phyloP scores from a whole-genome alignment of 371 early-diverging fungal species.

The Nosema muscidifuracis region DNA sequence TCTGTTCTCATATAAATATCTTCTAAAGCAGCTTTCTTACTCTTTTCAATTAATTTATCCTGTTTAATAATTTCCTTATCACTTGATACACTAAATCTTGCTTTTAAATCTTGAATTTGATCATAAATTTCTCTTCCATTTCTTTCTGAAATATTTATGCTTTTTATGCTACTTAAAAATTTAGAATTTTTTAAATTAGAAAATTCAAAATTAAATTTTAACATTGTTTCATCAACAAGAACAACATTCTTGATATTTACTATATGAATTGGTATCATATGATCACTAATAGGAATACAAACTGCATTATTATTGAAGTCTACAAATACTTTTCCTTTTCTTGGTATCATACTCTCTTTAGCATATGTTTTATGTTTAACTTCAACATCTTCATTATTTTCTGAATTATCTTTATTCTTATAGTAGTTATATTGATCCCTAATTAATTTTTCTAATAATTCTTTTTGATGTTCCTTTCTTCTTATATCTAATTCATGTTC shows the following conservation, averaged over 20 bases:
- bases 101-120: slow-evolving; percentile 59
- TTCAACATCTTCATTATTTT: slow-evolving; percentile 29
- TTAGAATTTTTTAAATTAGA: slow-evolving; percentile 72
- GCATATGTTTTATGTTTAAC: slow-evolving; percentile 45
- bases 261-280: slow-evolving; percentile 95
- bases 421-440: slow-evolving; percentile 57
- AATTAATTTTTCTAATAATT: slow-evolving; percentile 61
- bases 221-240: slow-evolving; percentile 79
- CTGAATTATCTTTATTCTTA: slow-evolving; percentile 36
- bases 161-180: not conserved
- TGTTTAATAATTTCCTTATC: slow-evolving; percentile 49
- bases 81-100: slow-evolving; percentile 31
- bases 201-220: slow-evolving; percentile 88
- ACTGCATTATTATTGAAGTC: slow-evolving; percentile 78
- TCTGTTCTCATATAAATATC: slow-evolving; percentile 83
- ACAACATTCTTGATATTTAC: slow-evolving; percentile 84
- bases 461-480: slow-evolving; percentile 63
- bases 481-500: slow-evolving; percentile 57
- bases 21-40: slow-evolving; percentile 57
- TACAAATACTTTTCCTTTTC: slow-evolving; percentile 69
- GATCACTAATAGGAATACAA: slow-evolving; percentile 86
- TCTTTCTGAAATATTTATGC: slow-evolving; percentile 5
- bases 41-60: slow-evolving; percentile 49
- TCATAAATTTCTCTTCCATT: slow-evolving; percentile 15
- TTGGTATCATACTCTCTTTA: slow-evolving; percentile 56